Base-by-base conservation (phyloP, 2,329 filamentous ascomycete species). In the Metarhizium anisopliae region DNA sequence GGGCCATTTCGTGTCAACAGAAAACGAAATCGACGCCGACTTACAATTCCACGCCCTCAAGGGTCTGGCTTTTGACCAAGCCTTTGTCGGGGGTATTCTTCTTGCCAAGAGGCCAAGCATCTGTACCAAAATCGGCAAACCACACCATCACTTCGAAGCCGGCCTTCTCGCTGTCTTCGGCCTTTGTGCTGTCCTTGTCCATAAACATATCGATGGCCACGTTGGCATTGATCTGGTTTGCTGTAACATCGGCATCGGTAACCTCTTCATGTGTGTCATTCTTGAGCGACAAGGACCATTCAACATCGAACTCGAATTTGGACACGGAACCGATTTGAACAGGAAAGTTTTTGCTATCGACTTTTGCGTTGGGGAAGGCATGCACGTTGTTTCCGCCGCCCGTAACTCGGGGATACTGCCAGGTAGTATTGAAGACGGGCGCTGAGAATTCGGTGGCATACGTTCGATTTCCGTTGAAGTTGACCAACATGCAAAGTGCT, bases 191-290 rank as follows among this genome's bases (percentile, higher is more conserved):
- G 63, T 79, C 71, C 30, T 61, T 63, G 59, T 81, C 79, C 54
- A 82, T 66, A 66, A 82, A 83, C 74, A 83, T 79, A 68, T 83
- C 80, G 58, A 83, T 70, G 40, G 79, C 79, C 38, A 83, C 78
- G 70, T 83, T 83, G 65, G 77, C 68, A 60, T 80, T 78, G 57
- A 80, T 66, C 0, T 63, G 58, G n/a, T 67, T 65, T 0, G 65
- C 57, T 2, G 58, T 62, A 13, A 81, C 65, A 0, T 64, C 63
- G 0, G 64, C 40, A 3, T 66, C 57, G 56, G 73, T 68, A 2
- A 74, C 74, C 11, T 65, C 65, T 1, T 67, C 62, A 4, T 65
- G 66, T 0, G 70, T 68, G 13, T 64, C 60, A 60, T 79, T 74
- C 57, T 58, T 78, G 76, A 7, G 72, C 49, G n/a, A 70, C 71